These are phyloP conservation scores for Monosporascus sp. DNA, from an alignment of 2,329 filamentous ascomycete species.

Conservation along the genomic window DNA sequence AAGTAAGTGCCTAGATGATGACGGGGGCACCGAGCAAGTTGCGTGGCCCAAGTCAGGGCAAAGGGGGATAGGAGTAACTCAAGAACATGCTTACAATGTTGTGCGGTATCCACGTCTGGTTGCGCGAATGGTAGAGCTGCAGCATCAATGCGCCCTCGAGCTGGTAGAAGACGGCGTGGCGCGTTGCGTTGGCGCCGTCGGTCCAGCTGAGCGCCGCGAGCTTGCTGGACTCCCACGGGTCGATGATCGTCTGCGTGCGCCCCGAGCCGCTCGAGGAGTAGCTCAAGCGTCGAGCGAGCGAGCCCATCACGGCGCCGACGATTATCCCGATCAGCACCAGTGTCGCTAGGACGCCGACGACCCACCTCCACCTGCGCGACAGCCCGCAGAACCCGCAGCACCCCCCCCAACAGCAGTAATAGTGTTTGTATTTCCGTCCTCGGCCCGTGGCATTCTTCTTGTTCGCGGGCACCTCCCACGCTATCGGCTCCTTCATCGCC, in stretches of 20 bases:
- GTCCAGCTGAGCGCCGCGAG: neutral
- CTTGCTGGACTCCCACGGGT: neutral
- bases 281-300: too few relatives aligned
- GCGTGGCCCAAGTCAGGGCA: too few relatives aligned
- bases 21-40: too few relatives aligned
- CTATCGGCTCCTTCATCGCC: neutral
- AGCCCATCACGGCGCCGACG: neutral
- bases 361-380: neutral
- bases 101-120: neutral
- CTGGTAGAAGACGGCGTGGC: neutral
- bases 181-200: neutral
- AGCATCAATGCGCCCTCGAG: neutral
- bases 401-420: neutral
- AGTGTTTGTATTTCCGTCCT: too few relatives aligned
- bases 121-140: neutral
- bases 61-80: too few relatives aligned
- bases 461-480: neutral
- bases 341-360: neutral
- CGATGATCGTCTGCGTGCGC: neutral
- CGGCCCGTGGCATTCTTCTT: neutral
- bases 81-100: neutral
- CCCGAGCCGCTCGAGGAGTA: too few relatives aligned
- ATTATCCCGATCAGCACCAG: neutral
- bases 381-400: neutral
- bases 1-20: too few relatives aligned